Percentiles rank a stretch among this genome's conserved stretches.
Evolutionary conservation across 345 rosid genomes (phyloP).

Genomic region (Hibiscus trionum): DNA sequence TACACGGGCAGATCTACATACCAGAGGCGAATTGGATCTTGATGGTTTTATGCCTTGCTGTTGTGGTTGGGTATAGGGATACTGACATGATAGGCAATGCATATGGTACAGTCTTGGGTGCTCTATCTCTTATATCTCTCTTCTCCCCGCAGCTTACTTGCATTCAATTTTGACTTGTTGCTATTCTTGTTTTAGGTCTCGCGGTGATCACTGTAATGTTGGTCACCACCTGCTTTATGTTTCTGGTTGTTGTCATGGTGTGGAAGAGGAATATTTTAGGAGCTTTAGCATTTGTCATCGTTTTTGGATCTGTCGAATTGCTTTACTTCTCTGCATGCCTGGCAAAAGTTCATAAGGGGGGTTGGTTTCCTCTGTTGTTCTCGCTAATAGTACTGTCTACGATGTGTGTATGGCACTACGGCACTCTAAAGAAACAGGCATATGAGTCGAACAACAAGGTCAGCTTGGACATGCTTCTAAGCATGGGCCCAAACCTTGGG

Average conservation of each 20-base stretch:
- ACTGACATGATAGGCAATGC: slow-evolving; percentile 25
- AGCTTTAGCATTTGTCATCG: slow-evolving; percentile 17
- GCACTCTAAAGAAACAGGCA: slow-evolving; percentile 17
- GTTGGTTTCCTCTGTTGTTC: slow-evolving; percentile 23
- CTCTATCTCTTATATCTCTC: neutral
- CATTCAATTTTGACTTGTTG: neutral
- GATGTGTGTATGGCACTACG: slow-evolving; percentile 33
- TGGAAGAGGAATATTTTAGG: slow-evolving; percentile 16
- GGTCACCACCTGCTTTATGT: slow-evolving; percentile 30
- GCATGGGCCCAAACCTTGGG: slow-evolving; percentile 23
- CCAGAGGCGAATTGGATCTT: slow-evolving; percentile 30
- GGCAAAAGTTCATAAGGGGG: slow-evolving; percentile 20
- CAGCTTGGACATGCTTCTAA: slow-evolving; percentile 16
- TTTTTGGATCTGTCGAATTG: slow-evolving; percentile 24
- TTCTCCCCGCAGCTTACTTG: neutral
- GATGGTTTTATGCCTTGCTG: slow-evolving; percentile 23
- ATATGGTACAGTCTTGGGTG: slow-evolving; percentile 13
- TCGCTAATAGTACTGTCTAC: slow-evolving; percentile 15
- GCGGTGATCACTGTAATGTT: slow-evolving; percentile 30
- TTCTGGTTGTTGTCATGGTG: slow-evolving; percentile 18
- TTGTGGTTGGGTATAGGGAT: slow-evolving; percentile 21
- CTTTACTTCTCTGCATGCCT: slow-evolving; percentile 28
- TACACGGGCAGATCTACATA: slow-evolving; percentile 30
- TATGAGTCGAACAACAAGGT: slow-evolving; percentile 26
- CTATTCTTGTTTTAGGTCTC: slow-evolving; percentile 19